Base-by-base conservation (phyloP, 1,284 basidiomycete species). In the Cryptococcus maquisensis region DNA sequence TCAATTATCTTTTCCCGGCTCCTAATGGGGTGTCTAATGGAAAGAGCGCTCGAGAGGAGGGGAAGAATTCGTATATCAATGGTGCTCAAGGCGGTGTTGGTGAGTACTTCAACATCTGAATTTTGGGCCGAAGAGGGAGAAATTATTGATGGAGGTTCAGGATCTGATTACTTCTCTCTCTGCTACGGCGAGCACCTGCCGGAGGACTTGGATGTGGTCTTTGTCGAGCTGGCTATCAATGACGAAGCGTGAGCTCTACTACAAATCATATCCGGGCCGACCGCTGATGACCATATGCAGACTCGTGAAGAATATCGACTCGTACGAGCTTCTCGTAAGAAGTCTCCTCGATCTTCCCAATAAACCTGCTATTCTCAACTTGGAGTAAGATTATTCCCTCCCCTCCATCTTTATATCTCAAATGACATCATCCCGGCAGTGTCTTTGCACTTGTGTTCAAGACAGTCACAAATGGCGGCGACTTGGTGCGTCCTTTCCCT, bases 161-260 rank as follows among this genome's bases (percentile, higher is more conserved):
- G 71, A 10, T 55, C 56, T 28, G 66, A 69, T 47, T 72, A 72
- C 57, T 71, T 68, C 43, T 63, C 65, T 1, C 49, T 59, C 40
- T 72, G 71, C 47, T 61, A 56, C 45, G 56, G 57, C 37, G 60
- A 67, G 36, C 71, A 72, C 47, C 54, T 71, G 3, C 61, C 64
- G 0, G 62, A 64, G 8, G 67, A 71, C 42, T 54, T 61, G 1
- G 70, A 72, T 56, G 46, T 72, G 16, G 57, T 72, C 12, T 41
- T 72, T 8, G 55, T 71, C n/a, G 70, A 72, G 44, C 52, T 66
- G 7, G 66, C 60, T 7, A 72, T 72, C 61, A 72, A 74, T 47
- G 72, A 74, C 52, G 63, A 66, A 35, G 54, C 61, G 65, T 66
- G 24, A 39, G 61, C 57, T 8, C 24, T 39, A 18, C 8, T 32